Evolutionary conservation across 805 yeast species (phyloP).

Genomic region (Blastobotrys peoriensis): DNA sequence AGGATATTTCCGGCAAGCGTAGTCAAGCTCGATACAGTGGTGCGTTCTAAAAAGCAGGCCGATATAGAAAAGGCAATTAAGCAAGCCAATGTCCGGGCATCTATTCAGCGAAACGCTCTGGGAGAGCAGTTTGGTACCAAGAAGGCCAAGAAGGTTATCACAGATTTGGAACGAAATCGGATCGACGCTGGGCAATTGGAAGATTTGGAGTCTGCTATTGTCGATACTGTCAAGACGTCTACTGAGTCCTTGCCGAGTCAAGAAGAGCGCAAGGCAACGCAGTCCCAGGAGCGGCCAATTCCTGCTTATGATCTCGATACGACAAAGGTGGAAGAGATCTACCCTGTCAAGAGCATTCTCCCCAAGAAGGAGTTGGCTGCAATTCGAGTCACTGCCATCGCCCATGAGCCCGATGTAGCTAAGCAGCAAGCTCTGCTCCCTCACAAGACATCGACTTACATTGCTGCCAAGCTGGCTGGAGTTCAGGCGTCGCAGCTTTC

Average conservation of each 20-base stretch:
- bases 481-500: constrained; percentile 28
- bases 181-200: constrained; percentile 79
- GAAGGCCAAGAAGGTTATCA: constrained; percentile 87
- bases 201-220: constrained; percentile 69
- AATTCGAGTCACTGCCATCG: constrained; percentile 58
- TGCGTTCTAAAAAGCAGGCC: constrained; percentile 51
- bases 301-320: constrained; percentile 75
- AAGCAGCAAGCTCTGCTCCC: constrained; percentile 58
- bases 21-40: constrained; percentile 54
- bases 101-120: constrained; percentile 68
- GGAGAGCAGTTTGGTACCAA: constrained; percentile 98
- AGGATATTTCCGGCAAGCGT: constrained; percentile 63
- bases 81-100: constrained; percentile 44
- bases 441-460: constrained; percentile 48
- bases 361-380: constrained; percentile 57
- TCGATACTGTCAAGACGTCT: constrained; percentile 66
- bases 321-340: constrained; percentile 75
- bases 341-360: constrained; percentile 66
- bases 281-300: constrained; percentile 70
- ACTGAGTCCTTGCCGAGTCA: constrained; percentile 72
- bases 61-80: constrained; percentile 56
- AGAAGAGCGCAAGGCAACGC: constrained; percentile 50
- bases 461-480: constrained; percentile 38
- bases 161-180: constrained; percentile 72
- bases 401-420: constrained; percentile 43